Evolutionary conservation across 352 stramenopile species (phyloP), one percentile per base, ranked within the genome.

Genomic region (Phytophthora idaei): DNA sequence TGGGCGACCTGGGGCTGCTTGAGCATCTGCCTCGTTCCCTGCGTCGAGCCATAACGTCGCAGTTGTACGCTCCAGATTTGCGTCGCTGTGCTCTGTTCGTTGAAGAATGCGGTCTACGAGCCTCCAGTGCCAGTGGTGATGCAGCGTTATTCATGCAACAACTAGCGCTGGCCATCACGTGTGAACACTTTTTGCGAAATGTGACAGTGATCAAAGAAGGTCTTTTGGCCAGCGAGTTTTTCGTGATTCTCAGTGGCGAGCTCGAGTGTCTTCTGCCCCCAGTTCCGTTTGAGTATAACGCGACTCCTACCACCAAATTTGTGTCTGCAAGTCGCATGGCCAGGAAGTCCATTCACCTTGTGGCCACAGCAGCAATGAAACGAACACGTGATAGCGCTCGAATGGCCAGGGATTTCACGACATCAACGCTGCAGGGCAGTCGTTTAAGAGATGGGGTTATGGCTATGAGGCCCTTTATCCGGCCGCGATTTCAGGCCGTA

Each of bases 171-270:
- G 50, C 87, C 2, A 57, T 79, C 45, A 76, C 76, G 2, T 83
- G 77, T 34, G 78, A 92, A 44, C 81, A 90, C 36, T 90, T 90
- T 27, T 56, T 92, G 2, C 77, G 81, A 1, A 76, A 81, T 17
- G 74, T 89, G 28, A 77, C 84, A 8, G 68, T 92, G 4, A 69
- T 87, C 9, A 76, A 78, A n/a, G 74, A 82, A 49, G 83, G 82
- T 0, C 80, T 85, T 42, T 51, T 85, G 32, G 81, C 79, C 0
- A 77, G 45, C 7, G 79, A 89, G 31, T 78, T 90, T 29, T 92
- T 86, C 29, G 74, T 92, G 4, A 70, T 89, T 5, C 76, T 90
- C n/a, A 84, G 70, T 28, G 83, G 83, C 1, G 78, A 85, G 25
- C 73, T 78, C 2, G 83, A 92, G 46, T 68, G 85, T 15, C 54